Percentiles rank a stretch among this genome's conserved stretches.
These are phyloP conservation scores for Lolium perenne DNA, from an alignment of 176 grass and related monocot species.

Conservation along the genomic window DNA sequence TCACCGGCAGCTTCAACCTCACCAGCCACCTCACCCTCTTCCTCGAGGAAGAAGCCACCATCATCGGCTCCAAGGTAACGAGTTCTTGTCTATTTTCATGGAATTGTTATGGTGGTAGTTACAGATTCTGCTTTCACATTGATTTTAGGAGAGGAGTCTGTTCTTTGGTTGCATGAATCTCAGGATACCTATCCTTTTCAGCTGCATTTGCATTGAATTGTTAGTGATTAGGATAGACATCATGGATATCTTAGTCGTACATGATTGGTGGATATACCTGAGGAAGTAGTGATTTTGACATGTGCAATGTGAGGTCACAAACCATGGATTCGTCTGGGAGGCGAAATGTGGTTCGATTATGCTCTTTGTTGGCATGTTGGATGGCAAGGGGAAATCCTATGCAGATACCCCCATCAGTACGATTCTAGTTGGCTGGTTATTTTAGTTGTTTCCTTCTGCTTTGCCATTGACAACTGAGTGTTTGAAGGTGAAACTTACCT, in stretches of 20 bases:
- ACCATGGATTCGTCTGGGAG: constrained; percentile 18
- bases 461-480: constrained; percentile 7
- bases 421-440: constrained; percentile 7
- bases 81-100: constrained; percentile 15
- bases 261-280: constrained; percentile 45
- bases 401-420: not conserved
- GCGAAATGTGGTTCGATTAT: not conserved
- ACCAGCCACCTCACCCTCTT: constrained; percentile 89
- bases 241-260: constrained; percentile 29
- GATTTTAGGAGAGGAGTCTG: not conserved
- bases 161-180: constrained; percentile 41
- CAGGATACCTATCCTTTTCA: constrained; percentile 49
- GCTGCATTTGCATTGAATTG: constrained; percentile 42
- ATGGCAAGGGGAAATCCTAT: constrained; percentile 31
- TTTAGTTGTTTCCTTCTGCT: constrained; percentile 18
- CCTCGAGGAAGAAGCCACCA: constrained; percentile 75
- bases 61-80: constrained; percentile 70
- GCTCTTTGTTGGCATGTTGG: constrained; percentile 18
- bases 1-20: constrained; percentile 96
- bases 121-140: constrained; percentile 22
- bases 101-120: constrained; percentile 42
- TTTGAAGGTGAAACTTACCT: constrained; percentile 44
- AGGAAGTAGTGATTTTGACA: constrained; percentile 48
- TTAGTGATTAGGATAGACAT: constrained; percentile 43
- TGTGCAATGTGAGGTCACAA: constrained; percentile 42